phyloP scores from a whole-genome alignment of 2,329 filamentous ascomycete species.

The Ophiostoma tasmaniense region DNA sequence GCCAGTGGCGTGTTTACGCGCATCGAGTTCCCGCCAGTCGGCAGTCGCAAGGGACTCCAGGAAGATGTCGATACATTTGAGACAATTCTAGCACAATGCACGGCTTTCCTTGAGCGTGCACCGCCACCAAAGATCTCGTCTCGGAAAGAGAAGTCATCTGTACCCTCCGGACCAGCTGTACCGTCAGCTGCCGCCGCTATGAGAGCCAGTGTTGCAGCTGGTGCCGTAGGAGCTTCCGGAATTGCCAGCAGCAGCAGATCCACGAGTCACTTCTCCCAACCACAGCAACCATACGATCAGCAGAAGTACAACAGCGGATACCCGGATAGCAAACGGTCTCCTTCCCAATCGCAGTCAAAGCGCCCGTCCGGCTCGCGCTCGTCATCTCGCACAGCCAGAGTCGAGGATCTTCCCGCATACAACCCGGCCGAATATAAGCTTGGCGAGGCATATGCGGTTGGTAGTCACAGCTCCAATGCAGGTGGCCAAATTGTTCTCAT shows the following conservation, averaged over 20 bases:
- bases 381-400: constrained; percentile 27
- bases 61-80: constrained; percentile 94
- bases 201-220: not conserved
- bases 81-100: constrained; percentile 91
- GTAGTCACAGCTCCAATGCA: constrained; percentile 48
- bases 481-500: constrained; percentile 80
- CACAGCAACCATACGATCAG: constrained; percentile 6
- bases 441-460: constrained; percentile 66
- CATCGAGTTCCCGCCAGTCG: constrained; percentile 76
- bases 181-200: not conserved
- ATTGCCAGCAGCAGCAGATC: not conserved
- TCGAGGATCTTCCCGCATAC: constrained; percentile 53
- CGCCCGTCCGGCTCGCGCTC: constrained; percentile 20
- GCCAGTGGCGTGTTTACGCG: constrained; percentile 85
- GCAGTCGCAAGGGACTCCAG: constrained; percentile 64
- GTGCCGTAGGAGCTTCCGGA: not conserved
- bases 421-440: constrained; percentile 74
- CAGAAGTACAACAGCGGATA: constrained; percentile 15
- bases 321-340: not conserved
- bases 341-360: not conserved
- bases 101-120: constrained; percentile 82
- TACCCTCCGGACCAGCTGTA: not conserved
- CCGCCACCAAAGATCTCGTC: constrained; percentile 45
- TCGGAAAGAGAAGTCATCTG: constrained; percentile 22
- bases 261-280: not conserved